phyloP scores from a whole-genome alignment of 805 yeast genomes.

The Saturnispora saitoi region DNA sequence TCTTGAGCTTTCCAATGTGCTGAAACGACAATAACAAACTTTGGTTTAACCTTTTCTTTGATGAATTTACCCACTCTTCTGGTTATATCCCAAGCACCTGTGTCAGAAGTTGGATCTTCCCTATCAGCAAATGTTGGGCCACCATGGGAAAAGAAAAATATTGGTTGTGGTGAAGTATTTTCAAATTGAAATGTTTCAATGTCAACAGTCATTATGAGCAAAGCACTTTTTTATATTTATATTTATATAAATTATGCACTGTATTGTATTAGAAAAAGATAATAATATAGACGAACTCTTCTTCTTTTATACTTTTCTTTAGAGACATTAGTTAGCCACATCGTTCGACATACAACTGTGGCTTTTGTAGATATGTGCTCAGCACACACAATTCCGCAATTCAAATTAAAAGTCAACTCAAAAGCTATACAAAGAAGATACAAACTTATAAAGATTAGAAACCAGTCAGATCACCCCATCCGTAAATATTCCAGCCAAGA shows the following conservation, averaged over 20 bases:
- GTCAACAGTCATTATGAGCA: conserved; percentile 1
- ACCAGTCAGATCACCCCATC: conserved; percentile 25
- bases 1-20: conserved; percentile 67
- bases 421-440: too few relatives aligned
- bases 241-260: too few relatives aligned
- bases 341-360: too few relatives aligned
- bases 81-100: conserved; percentile 50
- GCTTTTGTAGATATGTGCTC: too few relatives aligned
- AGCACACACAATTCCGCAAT: too few relatives aligned
- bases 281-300: too few relatives aligned
- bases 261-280: too few relatives aligned
- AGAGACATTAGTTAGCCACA: too few relatives aligned
- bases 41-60: conserved; percentile 45
- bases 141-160: conserved; percentile 67
- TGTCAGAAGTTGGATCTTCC: conserved; percentile 36
- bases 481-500: conserved; percentile 66
- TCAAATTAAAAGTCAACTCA: too few relatives aligned
- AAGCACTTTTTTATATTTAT: too few relatives aligned
- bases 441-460: background rate
- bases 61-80: conserved; percentile 44
- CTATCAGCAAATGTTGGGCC: conserved; percentile 70
- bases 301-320: too few relatives aligned
- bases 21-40: conserved; percentile 55
- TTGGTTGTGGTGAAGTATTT: conserved; percentile 33
- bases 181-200: conserved; percentile 13